phyloP scores from a whole-genome alignment of 148 eudicot species.

The Fagopyrum esculentum region DNA sequence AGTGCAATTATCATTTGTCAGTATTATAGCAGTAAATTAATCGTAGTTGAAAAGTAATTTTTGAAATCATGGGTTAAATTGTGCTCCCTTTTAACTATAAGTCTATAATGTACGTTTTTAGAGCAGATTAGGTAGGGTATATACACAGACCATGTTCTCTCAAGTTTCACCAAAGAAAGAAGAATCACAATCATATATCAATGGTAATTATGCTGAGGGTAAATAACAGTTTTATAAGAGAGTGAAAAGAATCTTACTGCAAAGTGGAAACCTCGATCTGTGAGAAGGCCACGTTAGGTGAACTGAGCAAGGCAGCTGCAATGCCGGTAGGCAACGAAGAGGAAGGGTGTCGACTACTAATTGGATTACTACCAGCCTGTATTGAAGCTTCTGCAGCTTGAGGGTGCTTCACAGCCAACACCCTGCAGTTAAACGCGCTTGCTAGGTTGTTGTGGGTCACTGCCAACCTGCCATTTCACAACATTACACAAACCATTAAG shows the following conservation, averaged over 20 bases:
- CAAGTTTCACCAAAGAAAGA: background rate
- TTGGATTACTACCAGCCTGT: slow-evolving; percentile 22
- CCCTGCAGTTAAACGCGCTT: slow-evolving; percentile 69
- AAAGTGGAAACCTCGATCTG: slow-evolving; percentile 57
- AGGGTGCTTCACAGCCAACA: slow-evolving; percentile 54
- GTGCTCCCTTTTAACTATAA: background rate
- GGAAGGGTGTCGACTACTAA: background rate
- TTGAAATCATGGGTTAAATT: background rate
- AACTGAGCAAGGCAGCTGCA: slow-evolving; percentile 1
- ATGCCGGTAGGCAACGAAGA: background rate
- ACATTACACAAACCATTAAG: background rate
- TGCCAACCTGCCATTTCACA: slow-evolving; percentile 42
- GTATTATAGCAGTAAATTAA: background rate
- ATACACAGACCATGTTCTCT: too few species aligned
- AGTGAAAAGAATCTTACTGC: slow-evolving; percentile 33
- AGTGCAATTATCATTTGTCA: background rate
- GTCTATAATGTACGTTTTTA: too few species aligned
- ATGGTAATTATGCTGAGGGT: too few species aligned
- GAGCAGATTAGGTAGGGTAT: too few species aligned
- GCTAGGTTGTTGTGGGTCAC: slow-evolving; percentile 42
- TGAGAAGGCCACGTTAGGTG: slow-evolving; percentile 48
- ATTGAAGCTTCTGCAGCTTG: slow-evolving; percentile 13
- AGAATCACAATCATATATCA: background rate
- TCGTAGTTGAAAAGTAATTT: background rate
- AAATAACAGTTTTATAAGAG: background rate